A percentile compares a stretch with the other conserved stretches of the same genome.
Conservation (phyloP, 164 flowering plant species). For the Chimonanthus praecox region DNA sequence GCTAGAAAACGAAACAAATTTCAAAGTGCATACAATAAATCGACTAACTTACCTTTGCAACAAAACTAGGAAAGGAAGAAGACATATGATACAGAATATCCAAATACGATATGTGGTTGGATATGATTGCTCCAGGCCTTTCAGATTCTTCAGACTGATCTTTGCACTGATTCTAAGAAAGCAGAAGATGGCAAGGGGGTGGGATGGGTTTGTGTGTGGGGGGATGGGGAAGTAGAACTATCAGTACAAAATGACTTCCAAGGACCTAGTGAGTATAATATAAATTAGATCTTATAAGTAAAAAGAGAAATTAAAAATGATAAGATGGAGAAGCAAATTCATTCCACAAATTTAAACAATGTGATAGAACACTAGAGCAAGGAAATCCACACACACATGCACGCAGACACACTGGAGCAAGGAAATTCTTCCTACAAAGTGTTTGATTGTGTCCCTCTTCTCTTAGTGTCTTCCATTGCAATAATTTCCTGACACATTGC, state of each 20-base stretch:
- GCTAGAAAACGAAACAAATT: background rate
- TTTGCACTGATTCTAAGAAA: conserved; percentile 36
- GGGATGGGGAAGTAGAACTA: background rate
- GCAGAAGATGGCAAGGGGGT: background rate
- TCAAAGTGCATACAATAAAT: background rate
- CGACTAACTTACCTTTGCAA: conserved; percentile 58
- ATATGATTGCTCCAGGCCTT: conserved; percentile 76
- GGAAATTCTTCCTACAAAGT: too few relatives aligned
- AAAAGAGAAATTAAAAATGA: too few relatives aligned
- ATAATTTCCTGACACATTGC: too few relatives aligned
- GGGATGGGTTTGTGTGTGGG: background rate
- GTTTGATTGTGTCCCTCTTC: too few relatives aligned
- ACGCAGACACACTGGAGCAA: too few relatives aligned
- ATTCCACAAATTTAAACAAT: too few relatives aligned
- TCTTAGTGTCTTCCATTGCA: too few relatives aligned
- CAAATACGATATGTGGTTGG: conserved; percentile 81
- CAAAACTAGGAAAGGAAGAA: conserved; percentile 90
- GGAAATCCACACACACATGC: too few relatives aligned
- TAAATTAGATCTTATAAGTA: too few relatives aligned
- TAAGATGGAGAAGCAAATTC: too few relatives aligned
- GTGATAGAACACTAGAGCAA: too few relatives aligned
- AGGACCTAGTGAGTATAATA: background rate
- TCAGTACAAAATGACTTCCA: background rate
- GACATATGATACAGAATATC: conserved; percentile 94
- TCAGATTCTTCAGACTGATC: conserved; percentile 42